Percentiles rank a stretch among this genome's conserved stretches.
Conservation (phyloP, 441 rosid genomes). For the Arabidopsis hybrid region DNA sequence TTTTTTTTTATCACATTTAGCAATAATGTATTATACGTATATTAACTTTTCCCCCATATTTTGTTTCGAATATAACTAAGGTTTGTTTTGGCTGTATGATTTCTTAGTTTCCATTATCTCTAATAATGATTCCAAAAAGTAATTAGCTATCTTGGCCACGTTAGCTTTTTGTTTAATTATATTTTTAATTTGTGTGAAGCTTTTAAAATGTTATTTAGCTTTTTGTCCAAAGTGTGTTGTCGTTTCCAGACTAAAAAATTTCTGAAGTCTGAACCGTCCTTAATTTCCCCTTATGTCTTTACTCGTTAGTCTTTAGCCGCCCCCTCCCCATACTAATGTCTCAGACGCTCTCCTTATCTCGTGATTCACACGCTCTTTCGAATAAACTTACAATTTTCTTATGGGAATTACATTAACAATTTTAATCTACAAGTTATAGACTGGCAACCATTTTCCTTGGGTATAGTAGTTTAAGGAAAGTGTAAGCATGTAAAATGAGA, state of each 20-base stretch:
- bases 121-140: constrained; percentile 35
- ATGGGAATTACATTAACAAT: background rate
- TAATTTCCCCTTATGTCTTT: constrained; percentile 14
- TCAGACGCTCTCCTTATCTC: constrained; percentile 13
- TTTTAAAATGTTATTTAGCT: constrained; percentile 31
- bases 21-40: background rate
- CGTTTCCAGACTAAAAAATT: constrained; percentile 23
- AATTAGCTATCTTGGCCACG: constrained; percentile 43
- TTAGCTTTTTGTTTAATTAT: constrained; percentile 23
- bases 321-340: background rate
- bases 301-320: constrained; percentile 27
- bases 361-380: constrained; percentile 2
- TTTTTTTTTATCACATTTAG: constrained; percentile 1
- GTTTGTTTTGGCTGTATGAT: constrained; percentile 16
- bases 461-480: constrained; percentile 17
- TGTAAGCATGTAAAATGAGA: constrained; percentile 26
- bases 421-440: background rate
- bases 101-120: constrained; percentile 1
- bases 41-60: constrained; percentile 40
- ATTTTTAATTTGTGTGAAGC: constrained; percentile 9
- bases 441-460: background rate
- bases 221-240: constrained; percentile 45
- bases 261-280: constrained; percentile 27
- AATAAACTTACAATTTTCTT: background rate
- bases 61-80: constrained; percentile 19